Evolutionary conservation across 108 stramenopile genomes (phyloP).

Genomic region (Nitzschia sp.): DNA sequence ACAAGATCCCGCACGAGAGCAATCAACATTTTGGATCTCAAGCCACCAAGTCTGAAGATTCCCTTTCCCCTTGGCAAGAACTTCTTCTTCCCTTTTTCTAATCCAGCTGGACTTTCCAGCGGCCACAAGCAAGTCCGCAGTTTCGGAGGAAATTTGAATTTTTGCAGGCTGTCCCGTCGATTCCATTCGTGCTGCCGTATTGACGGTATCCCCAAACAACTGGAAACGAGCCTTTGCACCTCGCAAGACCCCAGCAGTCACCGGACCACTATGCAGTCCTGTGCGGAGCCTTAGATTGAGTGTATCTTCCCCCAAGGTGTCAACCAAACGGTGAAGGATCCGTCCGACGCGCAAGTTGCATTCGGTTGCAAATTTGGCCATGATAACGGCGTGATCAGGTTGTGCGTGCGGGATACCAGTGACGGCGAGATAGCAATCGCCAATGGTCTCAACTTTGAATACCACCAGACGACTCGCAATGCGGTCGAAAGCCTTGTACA

Average conservation of each 20-base stretch:
- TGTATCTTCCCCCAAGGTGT: background rate
- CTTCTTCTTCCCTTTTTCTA: conserved; percentile 9
- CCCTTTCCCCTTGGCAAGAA: conserved; percentile 21
- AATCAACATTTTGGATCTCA: background rate
- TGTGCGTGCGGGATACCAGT: conserved; percentile 3
- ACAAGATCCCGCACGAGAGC: background rate
- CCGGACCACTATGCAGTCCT: conserved; percentile 16
- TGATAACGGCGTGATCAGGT: conserved; percentile 1
- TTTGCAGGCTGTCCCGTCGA: background rate
- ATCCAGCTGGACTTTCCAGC: conserved; percentile 15
- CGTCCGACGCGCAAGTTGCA: background rate
- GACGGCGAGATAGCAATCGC: conserved; percentile 17
- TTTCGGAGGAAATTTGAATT: conserved; percentile 6
- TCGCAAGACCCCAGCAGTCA: conserved; percentile 13
- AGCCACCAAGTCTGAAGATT: conserved; percentile 21
- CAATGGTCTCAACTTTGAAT: conserved; percentile 18
- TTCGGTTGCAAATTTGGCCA: conserved; percentile 13
- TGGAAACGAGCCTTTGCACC: conserved; percentile 14
- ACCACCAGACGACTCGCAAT: conserved; percentile 3
- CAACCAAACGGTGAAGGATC: background rate
- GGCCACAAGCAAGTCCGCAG: background rate
- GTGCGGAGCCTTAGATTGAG: background rate
- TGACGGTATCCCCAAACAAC: conserved; percentile 17
- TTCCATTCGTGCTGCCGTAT: conserved; percentile 17
- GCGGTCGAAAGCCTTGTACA: conserved; percentile 6